Conservation (phyloP, 2,329 filamentous ascomycete genomes). For the Ophiognomonia clavigignenti-juglandacearum region DNA sequence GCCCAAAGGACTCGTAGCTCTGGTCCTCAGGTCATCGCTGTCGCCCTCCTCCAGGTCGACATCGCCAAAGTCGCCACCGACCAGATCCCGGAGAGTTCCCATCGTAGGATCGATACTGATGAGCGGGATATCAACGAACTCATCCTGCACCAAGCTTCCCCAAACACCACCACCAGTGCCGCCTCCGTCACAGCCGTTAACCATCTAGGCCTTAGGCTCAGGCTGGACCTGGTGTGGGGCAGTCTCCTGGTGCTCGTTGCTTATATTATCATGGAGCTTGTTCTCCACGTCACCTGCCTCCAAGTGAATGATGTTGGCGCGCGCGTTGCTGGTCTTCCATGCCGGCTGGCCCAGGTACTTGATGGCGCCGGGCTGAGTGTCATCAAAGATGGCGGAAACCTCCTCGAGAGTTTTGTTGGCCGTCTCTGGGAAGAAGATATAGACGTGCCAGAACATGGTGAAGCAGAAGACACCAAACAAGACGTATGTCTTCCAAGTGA, state of each 20-base stretch:
- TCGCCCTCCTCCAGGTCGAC: conserved; percentile 3
- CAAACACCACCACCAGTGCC: neutral
- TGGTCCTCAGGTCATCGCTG: conserved; percentile 1
- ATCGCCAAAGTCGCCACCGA: neutral
- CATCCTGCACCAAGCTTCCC: neutral
- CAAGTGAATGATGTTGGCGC: conserved; percentile 24
- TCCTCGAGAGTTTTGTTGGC: conserved; percentile 31
- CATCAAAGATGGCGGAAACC: conserved; percentile 29
- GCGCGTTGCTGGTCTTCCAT: conserved; percentile 37
- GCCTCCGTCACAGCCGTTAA: neutral
- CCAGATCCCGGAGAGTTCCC: neutral
- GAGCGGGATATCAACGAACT: conserved; percentile 2
- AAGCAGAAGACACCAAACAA: conserved; percentile 30
- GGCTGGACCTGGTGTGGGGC: neutral
- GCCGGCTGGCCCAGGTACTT: conserved; percentile 35
- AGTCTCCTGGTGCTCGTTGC: conserved; percentile 18
- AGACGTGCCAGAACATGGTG: conserved; percentile 28
- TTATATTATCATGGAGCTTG: conserved; percentile 18
- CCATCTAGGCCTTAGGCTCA: conserved; percentile 10
- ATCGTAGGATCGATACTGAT: neutral
- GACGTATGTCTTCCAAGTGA: conserved; percentile 32
- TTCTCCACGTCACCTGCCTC: conserved; percentile 33
- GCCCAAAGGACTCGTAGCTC: conserved; percentile 1
- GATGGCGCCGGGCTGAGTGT: conserved; percentile 30
- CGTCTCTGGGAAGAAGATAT: conserved; percentile 30